Base-by-base conservation (phyloP, 345 rosid species). In the Pistacia vera region DNA sequence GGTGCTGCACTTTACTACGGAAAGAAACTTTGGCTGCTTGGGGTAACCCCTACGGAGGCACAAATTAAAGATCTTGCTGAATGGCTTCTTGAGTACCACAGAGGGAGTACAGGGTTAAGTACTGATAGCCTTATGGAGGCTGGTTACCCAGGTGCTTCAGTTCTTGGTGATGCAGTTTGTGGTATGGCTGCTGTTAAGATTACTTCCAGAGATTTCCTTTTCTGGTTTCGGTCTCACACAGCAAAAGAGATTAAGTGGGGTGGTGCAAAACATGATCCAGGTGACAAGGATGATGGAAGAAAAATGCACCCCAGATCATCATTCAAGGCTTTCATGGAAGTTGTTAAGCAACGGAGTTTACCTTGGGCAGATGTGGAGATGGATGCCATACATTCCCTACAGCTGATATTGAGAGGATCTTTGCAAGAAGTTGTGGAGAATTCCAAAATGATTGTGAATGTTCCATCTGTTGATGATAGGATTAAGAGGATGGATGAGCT, bases 241-340 rank as follows among this genome's bases (percentile, higher is more conserved):
- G 95, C 92, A 4, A 92, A 89, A 80, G 89, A 93, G 85, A 88
- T 93, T 79, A 90, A 84, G 82, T 93, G 98, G 97, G 95, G 94
- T 80, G 97, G 98, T 67, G 95, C 95, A 55, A 90, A 93, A 82
- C 92, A 92, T 71, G 88, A 88, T 80, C 90, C 94, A 49, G 79
- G 68, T 74, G 93, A 84, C 73, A 84, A 80, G 79, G 95, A 92
- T 72, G 89, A 83, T 77, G 93, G 91, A 65, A 90, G 86, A 81
- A 82, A 81, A 80, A 90, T 93, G 97, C 92, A 93, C 68, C 98
- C 98, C 6, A 88, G 97, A 80, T 90, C 94, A 35, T 92, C 97
- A 2, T 93, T 93, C 85, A 92, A 92, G 88, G 93, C 95, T 61
- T 93, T 93, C 74, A 79, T 93, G 72, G 93, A 93, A 70, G 94